Percentiles rank a stretch among this genome's conserved stretches.
Conservation (phyloP, 768 basidiomycete genomes). For the Boletus speciosus region DNA sequence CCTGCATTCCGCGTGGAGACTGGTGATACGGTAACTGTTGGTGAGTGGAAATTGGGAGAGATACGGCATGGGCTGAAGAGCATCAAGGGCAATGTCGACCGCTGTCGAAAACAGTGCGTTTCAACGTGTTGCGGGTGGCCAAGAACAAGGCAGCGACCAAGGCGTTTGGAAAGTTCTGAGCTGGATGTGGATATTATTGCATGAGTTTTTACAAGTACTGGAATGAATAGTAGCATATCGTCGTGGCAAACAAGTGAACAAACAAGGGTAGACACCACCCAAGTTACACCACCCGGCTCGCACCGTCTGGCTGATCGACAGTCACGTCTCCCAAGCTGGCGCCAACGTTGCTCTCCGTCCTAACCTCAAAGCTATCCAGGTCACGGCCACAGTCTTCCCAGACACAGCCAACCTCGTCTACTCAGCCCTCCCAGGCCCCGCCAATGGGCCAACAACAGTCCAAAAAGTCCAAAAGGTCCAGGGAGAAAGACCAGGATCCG, state of each 20-base stretch:
- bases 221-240: not conserved
- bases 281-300: constrained; percentile 22
- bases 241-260: constrained; percentile 31
- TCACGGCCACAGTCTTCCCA: constrained; percentile 71
- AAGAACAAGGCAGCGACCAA: constrained; percentile 91
- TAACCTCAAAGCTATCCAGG: constrained; percentile 66
- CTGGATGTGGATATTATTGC: constrained; percentile 4
- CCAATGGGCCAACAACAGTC: constrained; percentile 84
- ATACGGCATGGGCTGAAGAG: not conserved
- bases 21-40: constrained; percentile 93
- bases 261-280: constrained; percentile 28
- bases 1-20: constrained; percentile 98
- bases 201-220: constrained; percentile 16
- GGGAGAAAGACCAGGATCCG: constrained; percentile 64
- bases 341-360: constrained; percentile 74
- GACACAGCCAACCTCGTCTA: constrained; percentile 56
- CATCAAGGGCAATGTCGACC: constrained; percentile 95
- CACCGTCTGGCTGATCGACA: constrained; percentile 28
- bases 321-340: constrained; percentile 59
- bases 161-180: constrained; percentile 92
- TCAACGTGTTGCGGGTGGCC: constrained; percentile 95
- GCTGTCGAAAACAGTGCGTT: constrained; percentile 97
- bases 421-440: constrained; percentile 35
- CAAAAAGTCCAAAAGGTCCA: constrained; percentile 74
- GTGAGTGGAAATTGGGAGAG: constrained; percentile 44